Conservation (phyloP, 192 early-diverging fungal genomes). For the Diversispora epigaea region DNA sequence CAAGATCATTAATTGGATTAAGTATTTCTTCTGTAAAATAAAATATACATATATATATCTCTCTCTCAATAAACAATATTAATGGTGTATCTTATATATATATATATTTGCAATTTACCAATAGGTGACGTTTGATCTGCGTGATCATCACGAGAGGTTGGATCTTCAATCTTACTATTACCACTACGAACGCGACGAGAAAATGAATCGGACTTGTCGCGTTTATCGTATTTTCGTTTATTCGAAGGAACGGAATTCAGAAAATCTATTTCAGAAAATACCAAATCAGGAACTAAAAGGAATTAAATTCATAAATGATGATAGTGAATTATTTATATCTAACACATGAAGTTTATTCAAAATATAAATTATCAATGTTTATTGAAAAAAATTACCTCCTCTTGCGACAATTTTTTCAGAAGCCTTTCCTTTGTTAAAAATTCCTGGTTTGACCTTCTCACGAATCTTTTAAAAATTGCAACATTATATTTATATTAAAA, state of each 20-base stretch:
- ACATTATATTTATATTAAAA: neutral
- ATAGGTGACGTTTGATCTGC: too few species aligned
- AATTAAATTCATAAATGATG: too few species aligned
- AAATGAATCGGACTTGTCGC: neutral
- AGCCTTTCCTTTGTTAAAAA: constrained; percentile 23
- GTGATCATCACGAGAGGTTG: too few species aligned
- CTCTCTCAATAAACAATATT: too few species aligned
- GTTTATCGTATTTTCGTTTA: neutral
- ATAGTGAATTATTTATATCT: neutral
- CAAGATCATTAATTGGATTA: too few species aligned
- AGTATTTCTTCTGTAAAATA: too few species aligned
- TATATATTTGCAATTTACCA: too few species aligned
- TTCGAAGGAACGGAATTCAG: neutral
- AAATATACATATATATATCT: too few species aligned
- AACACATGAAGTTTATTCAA: too few species aligned
- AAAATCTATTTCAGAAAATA: constrained; percentile 19
- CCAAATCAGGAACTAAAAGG: constrained; percentile 8
- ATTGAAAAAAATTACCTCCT: neutral
- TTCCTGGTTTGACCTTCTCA: neutral
- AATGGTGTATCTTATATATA: too few species aligned
- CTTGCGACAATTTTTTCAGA: constrained; percentile 14
- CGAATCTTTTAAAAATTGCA: neutral
- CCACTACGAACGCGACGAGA: too few species aligned
- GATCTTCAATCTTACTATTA: too few species aligned
- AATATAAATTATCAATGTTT: neutral